Evolutionary conservation across 768 basidiomycete species (phyloP), one percentile per base, ranked within the genome.

Genomic region (Leccinum broughii): DNA sequence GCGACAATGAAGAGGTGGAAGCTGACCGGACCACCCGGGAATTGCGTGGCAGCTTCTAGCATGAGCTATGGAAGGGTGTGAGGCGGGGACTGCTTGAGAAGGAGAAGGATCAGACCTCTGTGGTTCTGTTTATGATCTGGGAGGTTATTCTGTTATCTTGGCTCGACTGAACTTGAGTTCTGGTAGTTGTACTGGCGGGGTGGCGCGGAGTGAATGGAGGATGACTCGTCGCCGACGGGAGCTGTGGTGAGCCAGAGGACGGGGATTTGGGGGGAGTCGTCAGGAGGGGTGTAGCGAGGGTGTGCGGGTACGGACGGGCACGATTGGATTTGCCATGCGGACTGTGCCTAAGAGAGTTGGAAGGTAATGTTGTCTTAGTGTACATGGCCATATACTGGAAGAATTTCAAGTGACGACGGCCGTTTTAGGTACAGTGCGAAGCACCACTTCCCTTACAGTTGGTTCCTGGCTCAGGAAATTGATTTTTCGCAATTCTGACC

Each of bases 1-100:
- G 84, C 84, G 13, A 85, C 77, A 57, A 87, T 75, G 57, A 86
- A 76, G 30, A 86, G 75, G 68, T 87, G 84, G 4, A 79, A 75
- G 49, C 75, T 76, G 54, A 76, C 70, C 9, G 75, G 71, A 50
- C 66, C 70, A 58, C 56, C 75, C 63, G 61, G 70, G 57, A 70
- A 74, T 52, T 69, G 69, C 2, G 62, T 59, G 30, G 76, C 73
- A 6, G 68, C 65, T 26, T 26, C 24, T 3, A 68, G 56, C 66
- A 72, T 72, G 48, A 73, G 68, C 71, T 72, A 39, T 32, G 5
- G 28, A 24, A 37, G 15, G 11, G n/a, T 24, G 35, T 20, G 61
- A 28, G 51, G 13, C 37, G 20, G 2, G 1, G 51, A 10, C 3
- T 2, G 55, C 3, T 20, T 4, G 1, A 52, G 39, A 46, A 17